A percentile compares a stretch with the other conserved stretches of the same genome.
Evolutionary conservation across 2,329 filamentous ascomycete genomes (phyloP).

Genomic region (Claviceps fusiformis): DNA sequence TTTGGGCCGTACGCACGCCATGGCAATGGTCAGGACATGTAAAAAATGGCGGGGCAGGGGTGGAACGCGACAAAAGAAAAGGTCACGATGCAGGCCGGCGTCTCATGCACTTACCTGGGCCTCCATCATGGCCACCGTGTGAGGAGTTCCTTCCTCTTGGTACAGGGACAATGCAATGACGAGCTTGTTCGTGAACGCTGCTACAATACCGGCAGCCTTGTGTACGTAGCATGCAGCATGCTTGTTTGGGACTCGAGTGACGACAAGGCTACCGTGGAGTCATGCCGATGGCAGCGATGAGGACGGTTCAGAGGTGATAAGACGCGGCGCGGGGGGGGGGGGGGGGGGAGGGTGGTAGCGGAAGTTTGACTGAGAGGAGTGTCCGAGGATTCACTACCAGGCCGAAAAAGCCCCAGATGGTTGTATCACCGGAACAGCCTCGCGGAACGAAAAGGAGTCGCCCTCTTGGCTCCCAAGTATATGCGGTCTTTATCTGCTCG

Average conservation of each 20-base stretch:
- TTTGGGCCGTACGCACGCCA: background rate
- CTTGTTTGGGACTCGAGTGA: conserved; percentile 18
- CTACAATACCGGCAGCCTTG: conserved; percentile 31
- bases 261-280: conserved; percentile 27
- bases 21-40: background rate
- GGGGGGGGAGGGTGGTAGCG: no score
- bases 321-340: no score
- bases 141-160: conserved; percentile 2
- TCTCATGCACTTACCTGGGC: conserved; percentile 27
- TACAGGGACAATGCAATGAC: conserved; percentile 5
- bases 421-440: conserved; percentile 1
- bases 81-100: background rate
- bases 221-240: conserved; percentile 29
- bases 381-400: background rate
- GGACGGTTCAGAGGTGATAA: background rate
- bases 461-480: conserved; percentile 5
- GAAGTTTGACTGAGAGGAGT: background rate
- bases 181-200: conserved; percentile 18
- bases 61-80: background rate
- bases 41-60: background rate
- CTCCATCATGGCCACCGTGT: conserved; percentile 25
- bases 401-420: background rate
- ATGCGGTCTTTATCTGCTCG: conserved; percentile 25
- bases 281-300: conserved; percentile 21
- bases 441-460: background rate